Evolutionary conservation across 345 rosid genomes (phyloP), one percentile per base, ranked within the genome.

Genomic region (Hirschfeldia incana): DNA sequence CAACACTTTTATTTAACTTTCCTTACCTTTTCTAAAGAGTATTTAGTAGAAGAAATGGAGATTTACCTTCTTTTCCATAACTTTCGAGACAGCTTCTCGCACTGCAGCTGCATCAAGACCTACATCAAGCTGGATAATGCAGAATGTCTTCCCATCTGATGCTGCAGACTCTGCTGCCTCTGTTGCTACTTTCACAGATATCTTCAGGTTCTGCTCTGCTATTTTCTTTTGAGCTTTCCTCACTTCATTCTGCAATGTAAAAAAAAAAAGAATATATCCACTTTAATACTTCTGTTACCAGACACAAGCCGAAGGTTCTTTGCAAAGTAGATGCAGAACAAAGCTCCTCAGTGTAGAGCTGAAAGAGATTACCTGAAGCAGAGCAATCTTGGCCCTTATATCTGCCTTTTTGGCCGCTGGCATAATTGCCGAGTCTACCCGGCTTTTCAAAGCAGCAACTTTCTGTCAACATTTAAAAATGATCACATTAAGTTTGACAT

Each of bases 71-170:
- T 81, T 89, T 73, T 83, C 87, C 63, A 89, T 80, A 63, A 92
- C 97, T 91, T 95, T 93, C 61, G 84, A 44, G 13, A 87, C 97
- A 29, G 97, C 98, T 75, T 95, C 99, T 21, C 98, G 93, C n/a
- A 91, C 97, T 21, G 99, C 98, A 61, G 88, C 89, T 78, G 90
- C 97, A 84, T 95, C 98, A 68, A 90, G 82, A 46, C 98, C 99
- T 66, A 92, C 93, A 78, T 95, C 92, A 34, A 95, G 91, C 70
- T 82, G 85, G 39, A 88, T 80, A 13, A 91, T 80, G 80, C 94
- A 93, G 80, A 91, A 93, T 2, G 84, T 70, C 85, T 90, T 93
- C 74, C 97, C 95, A 65, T 81, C 85, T 16, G 92, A 86, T 59
- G 86, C 83, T 65, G 97, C 93, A 73, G 81, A 80, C 81, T 90